Conservation (phyloP, 108 stramenopile species). For the Parietichytrium sp. region DNA sequence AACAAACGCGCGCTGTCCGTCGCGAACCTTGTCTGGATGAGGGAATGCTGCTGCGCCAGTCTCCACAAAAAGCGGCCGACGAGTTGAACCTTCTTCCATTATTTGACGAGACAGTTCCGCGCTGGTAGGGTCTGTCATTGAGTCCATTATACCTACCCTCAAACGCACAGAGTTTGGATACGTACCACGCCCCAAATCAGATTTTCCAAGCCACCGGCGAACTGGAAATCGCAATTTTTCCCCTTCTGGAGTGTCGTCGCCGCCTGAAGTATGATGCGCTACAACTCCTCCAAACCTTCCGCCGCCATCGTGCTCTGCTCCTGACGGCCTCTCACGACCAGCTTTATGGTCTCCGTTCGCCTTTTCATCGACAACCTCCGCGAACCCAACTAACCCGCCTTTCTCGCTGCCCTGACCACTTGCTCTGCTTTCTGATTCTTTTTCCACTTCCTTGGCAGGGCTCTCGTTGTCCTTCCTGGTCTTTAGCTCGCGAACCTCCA, state of each 20-base stretch:
- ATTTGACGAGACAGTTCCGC: background rate
- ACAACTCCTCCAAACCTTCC: background rate
- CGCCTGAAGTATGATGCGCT: no score
- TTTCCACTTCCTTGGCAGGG: no score
- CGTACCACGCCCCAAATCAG: background rate
- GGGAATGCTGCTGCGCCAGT: background rate
- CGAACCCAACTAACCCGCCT: no score
- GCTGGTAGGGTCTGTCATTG: slow-evolving; percentile 33
- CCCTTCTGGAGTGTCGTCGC: no score
- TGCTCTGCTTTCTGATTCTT: no score
- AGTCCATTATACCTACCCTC: background rate
- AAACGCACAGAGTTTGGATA: slow-evolving; percentile 3
- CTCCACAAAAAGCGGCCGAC: background rate
- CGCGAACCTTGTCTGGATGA: slow-evolving; percentile 27
- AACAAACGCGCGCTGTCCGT: background rate
- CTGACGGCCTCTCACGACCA: no score
- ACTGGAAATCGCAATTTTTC: background rate
- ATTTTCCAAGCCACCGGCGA: slow-evolving; percentile 32
- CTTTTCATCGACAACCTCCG: no score
- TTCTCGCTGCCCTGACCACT: no score
- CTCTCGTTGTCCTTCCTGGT: no score
- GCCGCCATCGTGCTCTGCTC: no score
- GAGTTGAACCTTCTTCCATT: background rate
- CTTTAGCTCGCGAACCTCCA: background rate
- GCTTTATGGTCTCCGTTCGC: no score